Conservation (phyloP, 768 basidiomycete species). For the Lactarius indigo region DNA sequence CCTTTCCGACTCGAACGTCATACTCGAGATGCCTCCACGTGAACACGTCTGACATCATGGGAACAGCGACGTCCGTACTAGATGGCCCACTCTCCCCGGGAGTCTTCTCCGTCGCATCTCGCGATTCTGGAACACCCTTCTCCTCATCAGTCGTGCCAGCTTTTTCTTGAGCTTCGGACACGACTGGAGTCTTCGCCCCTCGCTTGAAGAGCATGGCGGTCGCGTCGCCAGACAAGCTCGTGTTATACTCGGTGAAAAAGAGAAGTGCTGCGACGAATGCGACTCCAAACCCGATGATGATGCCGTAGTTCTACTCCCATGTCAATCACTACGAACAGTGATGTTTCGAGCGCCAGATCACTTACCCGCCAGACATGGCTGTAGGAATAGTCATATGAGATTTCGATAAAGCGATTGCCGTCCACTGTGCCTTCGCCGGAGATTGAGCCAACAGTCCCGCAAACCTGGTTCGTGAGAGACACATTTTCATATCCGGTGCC, state of each 20-base stretch:
- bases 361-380: constrained; percentile 49
- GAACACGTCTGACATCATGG: constrained; percentile 54
- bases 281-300: constrained; percentile 60
- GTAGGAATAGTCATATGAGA: constrained; percentile 43
- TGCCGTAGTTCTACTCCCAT: constrained; percentile 57
- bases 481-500: constrained; percentile 61
- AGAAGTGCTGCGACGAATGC: constrained; percentile 56
- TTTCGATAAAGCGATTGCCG: constrained; percentile 53
- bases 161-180: constrained; percentile 21
- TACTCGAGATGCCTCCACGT: constrained; percentile 78
- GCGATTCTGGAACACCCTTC: constrained; percentile 4
- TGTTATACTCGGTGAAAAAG: constrained; percentile 55
- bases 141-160: constrained; percentile 32
- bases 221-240: constrained; percentile 34
- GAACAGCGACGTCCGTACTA: constrained; percentile 16
- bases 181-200: constrained; percentile 36
- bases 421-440: constrained; percentile 58
- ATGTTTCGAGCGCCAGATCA: not conserved
- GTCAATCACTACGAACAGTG: not conserved
- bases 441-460: constrained; percentile 63
- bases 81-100: constrained; percentile 11
- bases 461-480: constrained; percentile 65
- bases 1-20: constrained; percentile 51
- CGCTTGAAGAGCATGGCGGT: constrained; percentile 65
- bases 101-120: constrained; percentile 4